A percentile compares a stretch with the other conserved stretches of the same genome.
Evolutionary conservation across 1,284 basidiomycete species (phyloP).

Genomic region (Vanrija pseudolonga): DNA sequence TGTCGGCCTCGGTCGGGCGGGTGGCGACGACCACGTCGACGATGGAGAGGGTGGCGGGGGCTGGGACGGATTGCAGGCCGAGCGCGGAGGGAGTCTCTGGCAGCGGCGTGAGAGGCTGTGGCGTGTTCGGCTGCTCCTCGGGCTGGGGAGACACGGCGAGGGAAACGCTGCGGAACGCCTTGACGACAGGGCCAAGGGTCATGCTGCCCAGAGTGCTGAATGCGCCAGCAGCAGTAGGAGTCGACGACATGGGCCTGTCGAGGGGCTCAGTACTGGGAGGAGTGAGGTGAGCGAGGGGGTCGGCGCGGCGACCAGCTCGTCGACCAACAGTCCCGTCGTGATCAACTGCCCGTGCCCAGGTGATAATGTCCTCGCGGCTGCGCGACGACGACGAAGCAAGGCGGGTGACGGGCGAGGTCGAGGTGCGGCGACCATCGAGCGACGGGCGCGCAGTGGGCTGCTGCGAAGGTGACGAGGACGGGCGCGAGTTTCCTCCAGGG

Average conservation of each 20-base stretch:
- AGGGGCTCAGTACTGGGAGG: conserved; percentile 16
- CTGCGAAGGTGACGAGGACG: conserved; percentile 11
- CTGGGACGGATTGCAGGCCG: conserved; percentile 24
- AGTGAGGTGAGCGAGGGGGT: conserved; percentile 7
- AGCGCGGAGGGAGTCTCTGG: conserved; percentile 7
- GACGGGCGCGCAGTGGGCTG: conserved; percentile 15
- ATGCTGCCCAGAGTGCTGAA: conserved; percentile 19
- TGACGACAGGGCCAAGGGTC: conserved; percentile 32
- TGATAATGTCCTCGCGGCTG: conserved; percentile 45
- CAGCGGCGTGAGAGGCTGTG: not conserved
- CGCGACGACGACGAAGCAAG: conserved; percentile 40
- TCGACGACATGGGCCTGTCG: conserved; percentile 6
- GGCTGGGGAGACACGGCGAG: conserved; percentile 10
- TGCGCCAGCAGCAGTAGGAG: conserved; percentile 25
- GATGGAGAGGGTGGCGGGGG: conserved; percentile 30
- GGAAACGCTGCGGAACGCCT: conserved; percentile 28
- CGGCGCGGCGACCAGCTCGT: conserved; percentile 4
- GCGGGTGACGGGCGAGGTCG: conserved; percentile 28
- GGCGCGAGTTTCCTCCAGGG: not conserved
- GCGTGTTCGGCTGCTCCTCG: not conserved
- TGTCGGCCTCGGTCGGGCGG: conserved; percentile 5
- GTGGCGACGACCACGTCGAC: conserved; percentile 34
- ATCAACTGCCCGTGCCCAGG: conserved; percentile 42
- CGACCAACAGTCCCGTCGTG: conserved; percentile 4
- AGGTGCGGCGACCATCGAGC: not conserved